Percentiles rank a stretch among this genome's conserved stretches.
Evolutionary conservation across 2,329 filamentous ascomycete species (phyloP).

Genomic region (Tolypocladium nubicola): DNA sequence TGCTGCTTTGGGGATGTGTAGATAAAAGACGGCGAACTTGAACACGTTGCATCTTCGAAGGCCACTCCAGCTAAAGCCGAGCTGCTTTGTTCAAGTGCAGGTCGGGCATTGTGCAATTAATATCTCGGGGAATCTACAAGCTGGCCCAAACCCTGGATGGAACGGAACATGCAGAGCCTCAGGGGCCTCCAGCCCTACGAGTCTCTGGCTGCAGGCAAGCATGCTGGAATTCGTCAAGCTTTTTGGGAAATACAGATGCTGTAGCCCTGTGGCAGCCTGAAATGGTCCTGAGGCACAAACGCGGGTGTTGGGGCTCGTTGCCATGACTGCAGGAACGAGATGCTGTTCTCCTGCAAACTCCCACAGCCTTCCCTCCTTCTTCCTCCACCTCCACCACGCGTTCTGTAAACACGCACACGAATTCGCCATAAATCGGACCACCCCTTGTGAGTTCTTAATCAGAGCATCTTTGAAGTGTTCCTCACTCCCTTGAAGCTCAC

Average conservation of each 20-base stretch:
- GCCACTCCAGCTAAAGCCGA: neutral
- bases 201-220: neutral
- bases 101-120: neutral
- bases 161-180: neutral
- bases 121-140: neutral
- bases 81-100: neutral
- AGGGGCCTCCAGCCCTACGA: neutral
- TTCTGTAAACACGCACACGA: neutral
- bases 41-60: neutral
- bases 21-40: neutral
- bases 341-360: neutral
- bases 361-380: neutral
- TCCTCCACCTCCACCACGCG: neutral
- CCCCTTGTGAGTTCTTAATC: too few species aligned
- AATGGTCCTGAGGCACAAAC: neutral
- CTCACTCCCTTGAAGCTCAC: too few species aligned
- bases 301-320: neutral
- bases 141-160: neutral
- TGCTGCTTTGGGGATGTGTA: too few species aligned
- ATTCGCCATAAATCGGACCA: neutral
- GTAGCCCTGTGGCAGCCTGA: neutral
- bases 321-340: neutral
- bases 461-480: too few species aligned
- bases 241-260: neutral
- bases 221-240: too few species aligned